Evolutionary conservation across 148 eudicot genomes (phyloP).

Genomic region (Agrostemma githago): DNA sequence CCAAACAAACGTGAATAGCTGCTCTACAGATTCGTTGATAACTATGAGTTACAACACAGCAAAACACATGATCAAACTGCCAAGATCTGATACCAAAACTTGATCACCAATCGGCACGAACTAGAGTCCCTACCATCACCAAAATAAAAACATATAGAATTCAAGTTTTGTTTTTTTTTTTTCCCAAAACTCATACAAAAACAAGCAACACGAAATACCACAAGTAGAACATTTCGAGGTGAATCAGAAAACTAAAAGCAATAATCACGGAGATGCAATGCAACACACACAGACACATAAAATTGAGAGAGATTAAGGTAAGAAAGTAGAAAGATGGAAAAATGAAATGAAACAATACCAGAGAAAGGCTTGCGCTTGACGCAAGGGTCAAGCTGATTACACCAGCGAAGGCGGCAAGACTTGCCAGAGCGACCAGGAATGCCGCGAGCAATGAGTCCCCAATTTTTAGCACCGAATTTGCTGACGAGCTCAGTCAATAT

Average conservation of each 20-base stretch:
- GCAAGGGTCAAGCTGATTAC: constrained; percentile 64
- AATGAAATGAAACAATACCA: constrained; percentile 36
- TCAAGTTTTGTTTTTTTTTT: not conserved
- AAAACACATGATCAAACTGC: not conserved
- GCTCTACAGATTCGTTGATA: not conserved
- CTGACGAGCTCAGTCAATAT: constrained; percentile 39
- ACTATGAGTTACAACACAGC: no score
- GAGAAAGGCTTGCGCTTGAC: constrained; percentile 68
- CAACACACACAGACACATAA: not conserved
- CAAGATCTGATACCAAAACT: not conserved
- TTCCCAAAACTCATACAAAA: not conserved
- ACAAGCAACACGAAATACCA: not conserved
- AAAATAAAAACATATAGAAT: not conserved
- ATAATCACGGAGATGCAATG: not conserved
- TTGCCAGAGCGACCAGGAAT: constrained; percentile 69
- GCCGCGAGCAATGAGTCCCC: constrained; percentile 62
- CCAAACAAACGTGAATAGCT: not conserved
- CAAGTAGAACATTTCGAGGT: not conserved
- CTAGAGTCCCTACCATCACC: no score
- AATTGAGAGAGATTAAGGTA: not conserved
- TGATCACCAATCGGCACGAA: not conserved
- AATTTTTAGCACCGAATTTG: constrained; percentile 58
- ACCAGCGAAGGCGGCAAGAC: constrained; percentile 72
- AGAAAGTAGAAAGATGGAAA: not conserved
- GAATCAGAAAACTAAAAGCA: not conserved